A percentile compares a stretch with the other conserved stretches of the same genome.
Conservation (phyloP, 2,329 filamentous ascomycete genomes). For the Magnaporthiopsis incrustans region DNA sequence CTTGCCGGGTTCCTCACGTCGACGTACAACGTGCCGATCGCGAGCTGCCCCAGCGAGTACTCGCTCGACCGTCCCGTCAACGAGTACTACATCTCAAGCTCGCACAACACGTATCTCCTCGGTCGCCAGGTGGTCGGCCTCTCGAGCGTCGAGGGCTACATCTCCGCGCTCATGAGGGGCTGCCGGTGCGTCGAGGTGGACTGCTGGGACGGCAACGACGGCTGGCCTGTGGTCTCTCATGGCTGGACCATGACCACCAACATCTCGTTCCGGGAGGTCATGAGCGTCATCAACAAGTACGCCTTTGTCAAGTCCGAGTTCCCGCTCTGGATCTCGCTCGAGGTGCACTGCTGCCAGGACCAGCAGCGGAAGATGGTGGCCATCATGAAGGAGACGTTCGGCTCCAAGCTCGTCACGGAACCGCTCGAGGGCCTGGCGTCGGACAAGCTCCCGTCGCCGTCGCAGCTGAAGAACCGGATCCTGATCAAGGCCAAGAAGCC, state of each 20-base stretch:
- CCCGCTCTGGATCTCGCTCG: constrained; percentile 87
- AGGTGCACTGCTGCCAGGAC: constrained; percentile 79
- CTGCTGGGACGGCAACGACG: constrained; percentile 91
- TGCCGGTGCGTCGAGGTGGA: constrained; percentile 97
- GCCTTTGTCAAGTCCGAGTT: constrained; percentile 83
- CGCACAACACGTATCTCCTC: constrained; percentile 94
- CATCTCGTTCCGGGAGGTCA: constrained; percentile 84
- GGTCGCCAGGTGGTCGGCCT: constrained; percentile 84
- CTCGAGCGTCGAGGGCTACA: constrained; percentile 93
- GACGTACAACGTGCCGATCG: constrained; percentile 60
- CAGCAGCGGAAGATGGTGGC: constrained; percentile 86
- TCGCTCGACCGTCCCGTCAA: constrained; percentile 77
- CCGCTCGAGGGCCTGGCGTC: constrained; percentile 58
- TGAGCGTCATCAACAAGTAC: constrained; percentile 89
- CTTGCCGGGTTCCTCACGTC: constrained; percentile 75
- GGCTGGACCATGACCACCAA: constrained; percentile 82
- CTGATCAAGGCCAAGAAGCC: constrained; percentile 93
- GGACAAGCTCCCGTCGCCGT: constrained; percentile 70
- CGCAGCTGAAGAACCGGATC: constrained; percentile 74
- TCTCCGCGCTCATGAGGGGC: constrained; percentile 75
- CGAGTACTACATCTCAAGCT: constrained; percentile 97
- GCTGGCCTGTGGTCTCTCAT: constrained; percentile 82
- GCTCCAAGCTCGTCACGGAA: constrained; percentile 67
- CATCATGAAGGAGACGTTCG: constrained; percentile 80
- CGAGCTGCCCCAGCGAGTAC: constrained; percentile 51